Evolutionary conservation across 306 rosid species (phyloP), one percentile per base, ranked within the genome.

Genomic region (Aeschynomene evenia): DNA sequence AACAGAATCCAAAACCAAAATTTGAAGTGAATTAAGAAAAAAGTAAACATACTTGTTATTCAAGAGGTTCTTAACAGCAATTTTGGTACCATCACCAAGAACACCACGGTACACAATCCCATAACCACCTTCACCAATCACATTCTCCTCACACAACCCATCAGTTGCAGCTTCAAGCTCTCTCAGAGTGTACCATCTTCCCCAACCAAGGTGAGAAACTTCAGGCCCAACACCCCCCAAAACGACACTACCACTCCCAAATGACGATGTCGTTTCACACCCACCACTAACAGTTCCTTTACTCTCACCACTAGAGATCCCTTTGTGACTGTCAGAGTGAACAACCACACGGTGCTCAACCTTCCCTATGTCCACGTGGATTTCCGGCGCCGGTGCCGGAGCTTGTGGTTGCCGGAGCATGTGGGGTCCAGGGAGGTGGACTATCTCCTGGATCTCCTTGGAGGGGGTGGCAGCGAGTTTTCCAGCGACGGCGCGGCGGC

Each of bases 141-240:
- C 96, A 76, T 90, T 93, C 76, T 88, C 94, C 11, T 83, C 88
- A 74, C 94, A 77, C 77, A 93, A 58, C 18, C 97, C 94, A 70
- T 83, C 82, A 18, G 98, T 93, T 3, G 98, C 98, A 22, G 86
- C 98, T 71, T 93, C 97, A 2, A 93, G 87, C 75, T 93, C 98
- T 50, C 97, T 84, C 68, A 93, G 72, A 77, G 98, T 93, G 62
- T 93, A 93, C 98, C 98, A 93, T 67, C 97, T 83, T 0, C 98
- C 98, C 98, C 98, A 93, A 2, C 98, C 98, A 21, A 93, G 88
- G 74, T 93, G 98, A 14, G 98, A 93, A 1, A 93, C 98, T 61
- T 86, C 95, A 1, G 98, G 98, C 9, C 81, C 76, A 19, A 71
- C 50, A 7, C 48, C 45, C 5, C 45, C 51, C 21, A 45, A 45